phyloP scores from a whole-genome alignment of 352 stramenopile genomes.

The Phytophthora pinifolia region DNA sequence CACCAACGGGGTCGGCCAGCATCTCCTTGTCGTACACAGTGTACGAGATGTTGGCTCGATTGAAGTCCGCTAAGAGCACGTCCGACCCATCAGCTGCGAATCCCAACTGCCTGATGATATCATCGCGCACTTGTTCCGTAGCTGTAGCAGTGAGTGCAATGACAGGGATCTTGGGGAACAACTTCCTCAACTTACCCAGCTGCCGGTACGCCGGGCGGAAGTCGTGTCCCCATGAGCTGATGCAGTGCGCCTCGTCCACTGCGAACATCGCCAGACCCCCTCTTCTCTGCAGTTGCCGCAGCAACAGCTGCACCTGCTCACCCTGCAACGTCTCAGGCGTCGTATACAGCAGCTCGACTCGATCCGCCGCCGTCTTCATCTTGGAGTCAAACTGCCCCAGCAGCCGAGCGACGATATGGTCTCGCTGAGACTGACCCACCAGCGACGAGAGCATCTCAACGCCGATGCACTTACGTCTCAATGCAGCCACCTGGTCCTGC shows the following conservation, averaged over 20 bases:
- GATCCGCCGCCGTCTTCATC: neutral
- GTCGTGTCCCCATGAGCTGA: slow-evolving; percentile 91
- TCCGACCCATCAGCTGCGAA: slow-evolving; percentile 34
- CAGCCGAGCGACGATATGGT: slow-evolving; percentile 31
- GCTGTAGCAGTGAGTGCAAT: slow-evolving; percentile 92
- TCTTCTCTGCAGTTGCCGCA: slow-evolving; percentile 30
- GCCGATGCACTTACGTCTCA: slow-evolving; percentile 46
- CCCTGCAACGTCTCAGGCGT: slow-evolving; percentile 84
- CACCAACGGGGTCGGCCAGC: slow-evolving; percentile 42
- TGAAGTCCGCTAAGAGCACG: slow-evolving; percentile 56
- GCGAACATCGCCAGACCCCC: slow-evolving; percentile 54
- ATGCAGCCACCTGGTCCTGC: slow-evolving; percentile 79
- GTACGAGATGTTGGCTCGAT: slow-evolving; percentile 63
- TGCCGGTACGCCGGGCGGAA: slow-evolving; percentile 80
- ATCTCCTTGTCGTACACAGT: slow-evolving; percentile 49
- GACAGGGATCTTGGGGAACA: slow-evolving; percentile 46
- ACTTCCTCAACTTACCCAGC: slow-evolving; percentile 38
- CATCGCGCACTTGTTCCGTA: slow-evolving; percentile 54
- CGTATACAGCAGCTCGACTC: slow-evolving; percentile 80
- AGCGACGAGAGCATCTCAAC: slow-evolving; percentile 64
- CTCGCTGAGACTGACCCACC: slow-evolving; percentile 32
- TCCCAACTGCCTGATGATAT: slow-evolving; percentile 53
- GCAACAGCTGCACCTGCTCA: slow-evolving; percentile 46
- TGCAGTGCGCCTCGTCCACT: slow-evolving; percentile 93
- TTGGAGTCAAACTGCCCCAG: slow-evolving; percentile 18